Conservation (phyloP, 78 protist species). For the Tieghemostelium lacteum region DNA sequence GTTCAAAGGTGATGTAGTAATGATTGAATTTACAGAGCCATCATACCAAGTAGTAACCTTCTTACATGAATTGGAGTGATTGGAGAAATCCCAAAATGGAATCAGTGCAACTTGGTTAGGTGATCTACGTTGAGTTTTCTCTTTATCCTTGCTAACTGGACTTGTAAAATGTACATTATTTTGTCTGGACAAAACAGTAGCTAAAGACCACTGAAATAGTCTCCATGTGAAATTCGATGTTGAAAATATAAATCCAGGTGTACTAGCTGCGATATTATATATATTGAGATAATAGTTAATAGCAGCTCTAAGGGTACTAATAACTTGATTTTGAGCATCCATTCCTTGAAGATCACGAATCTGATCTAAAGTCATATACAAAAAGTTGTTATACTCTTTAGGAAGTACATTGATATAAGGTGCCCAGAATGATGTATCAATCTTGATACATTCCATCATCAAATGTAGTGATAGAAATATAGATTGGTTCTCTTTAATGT, state of each 20-base stretch:
- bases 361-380: conserved; percentile 22
- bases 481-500: neutral
- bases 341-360: conserved; percentile 13
- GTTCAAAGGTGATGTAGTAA: conserved; percentile 6
- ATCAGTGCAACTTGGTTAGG: conserved; percentile 34
- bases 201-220: conserved; percentile 50
- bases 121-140: no score
- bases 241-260: conserved; percentile 27
- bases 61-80: conserved; percentile 12
- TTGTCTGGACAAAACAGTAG: conserved; percentile 66
- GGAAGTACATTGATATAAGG: conserved; percentile 65
- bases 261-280: conserved; percentile 14
- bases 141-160: no score
- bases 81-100: conserved; percentile 82
- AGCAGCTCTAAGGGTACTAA: conserved; percentile 14
- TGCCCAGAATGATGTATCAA: conserved; percentile 31
- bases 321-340: conserved; percentile 2
- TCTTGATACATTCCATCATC: conserved; percentile 17
- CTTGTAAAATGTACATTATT: conserved; percentile 38
- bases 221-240: conserved; percentile 56
- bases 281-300: conserved; percentile 47
- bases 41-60: conserved; percentile 68
- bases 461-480: conserved; percentile 1
- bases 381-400: conserved; percentile 15
- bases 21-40: neutral